Conservation (phyloP, 495 filamentous ascomycete genomes). For the Oidiodendron maius region DNA sequence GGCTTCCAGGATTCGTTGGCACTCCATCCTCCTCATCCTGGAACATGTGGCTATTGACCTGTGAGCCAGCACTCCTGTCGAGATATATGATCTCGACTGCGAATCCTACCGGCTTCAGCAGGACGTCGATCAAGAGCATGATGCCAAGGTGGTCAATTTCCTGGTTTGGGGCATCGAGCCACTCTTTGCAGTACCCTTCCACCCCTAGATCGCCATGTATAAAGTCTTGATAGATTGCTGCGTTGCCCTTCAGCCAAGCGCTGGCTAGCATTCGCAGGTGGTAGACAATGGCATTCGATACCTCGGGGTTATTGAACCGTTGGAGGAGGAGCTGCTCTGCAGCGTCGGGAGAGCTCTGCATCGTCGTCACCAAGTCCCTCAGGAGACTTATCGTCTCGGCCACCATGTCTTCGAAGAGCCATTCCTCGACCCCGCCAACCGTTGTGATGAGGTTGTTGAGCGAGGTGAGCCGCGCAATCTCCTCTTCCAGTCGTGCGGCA, state of each 20-base stretch:
- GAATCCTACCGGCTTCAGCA: constrained; percentile 75
- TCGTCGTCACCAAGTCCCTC: constrained; percentile 42
- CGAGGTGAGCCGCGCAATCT: constrained; percentile 63
- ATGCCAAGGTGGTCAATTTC: constrained; percentile 91
- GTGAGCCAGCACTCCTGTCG: constrained; percentile 75
- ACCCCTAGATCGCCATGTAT: constrained; percentile 49
- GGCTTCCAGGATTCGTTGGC: constrained; percentile 32
- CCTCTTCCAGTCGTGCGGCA: constrained; percentile 54
- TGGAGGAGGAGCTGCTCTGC: constrained; percentile 55
- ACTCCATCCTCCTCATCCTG: constrained; percentile 48
- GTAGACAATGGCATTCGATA: constrained; percentile 66
- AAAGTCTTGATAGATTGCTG: constrained; percentile 63
- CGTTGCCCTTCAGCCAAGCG: constrained; percentile 77
- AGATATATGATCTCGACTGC: constrained; percentile 86
- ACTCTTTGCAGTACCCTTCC: constrained; percentile 60
- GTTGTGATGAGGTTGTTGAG: constrained; percentile 62
- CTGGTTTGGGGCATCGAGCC: constrained; percentile 65
- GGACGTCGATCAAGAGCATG: constrained; percentile 66
- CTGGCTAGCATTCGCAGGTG: constrained; percentile 70
- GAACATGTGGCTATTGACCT: constrained; percentile 73
- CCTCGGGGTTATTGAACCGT: constrained; percentile 67
- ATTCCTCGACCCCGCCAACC: constrained; percentile 56
- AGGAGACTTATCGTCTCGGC: constrained; percentile 68
- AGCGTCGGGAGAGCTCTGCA: constrained; percentile 44
- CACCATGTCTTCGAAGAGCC: constrained; percentile 78